phyloP scores from a whole-genome alignment of 2,329 filamentous ascomycete genomes.

The Claviceps maximensis region DNA sequence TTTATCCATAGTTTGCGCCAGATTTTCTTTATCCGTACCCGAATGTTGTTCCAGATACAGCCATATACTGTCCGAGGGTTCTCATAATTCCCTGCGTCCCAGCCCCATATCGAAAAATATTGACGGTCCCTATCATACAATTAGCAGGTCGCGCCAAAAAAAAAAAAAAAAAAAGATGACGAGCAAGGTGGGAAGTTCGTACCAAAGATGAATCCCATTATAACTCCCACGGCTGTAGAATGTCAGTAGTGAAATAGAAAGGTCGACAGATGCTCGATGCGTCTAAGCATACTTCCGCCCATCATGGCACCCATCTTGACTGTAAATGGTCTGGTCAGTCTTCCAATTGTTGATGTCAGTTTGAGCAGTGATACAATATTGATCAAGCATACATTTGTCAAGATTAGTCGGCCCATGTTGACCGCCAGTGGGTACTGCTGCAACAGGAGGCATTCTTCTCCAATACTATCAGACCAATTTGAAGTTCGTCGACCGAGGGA shows the following conservation, averaged over 20 bases:
- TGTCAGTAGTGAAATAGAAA: slow-evolving; percentile 17
- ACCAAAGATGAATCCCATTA: slow-evolving; percentile 98
- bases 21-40: slow-evolving; percentile 43
- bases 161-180: neutral
- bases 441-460: slow-evolving; percentile 26
- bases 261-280: neutral
- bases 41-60: slow-evolving; percentile 87
- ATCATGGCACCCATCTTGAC: slow-evolving; percentile 95
- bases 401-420: slow-evolving; percentile 36
- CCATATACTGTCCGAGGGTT: slow-evolving; percentile 93
- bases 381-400: slow-evolving; percentile 36
- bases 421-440: slow-evolving; percentile 23
- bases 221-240: slow-evolving; percentile 69
- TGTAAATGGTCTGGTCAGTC: slow-evolving; percentile 8
- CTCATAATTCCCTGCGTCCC: slow-evolving; percentile 88
- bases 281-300: slow-evolving; percentile 70
- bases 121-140: slow-evolving; percentile 58
- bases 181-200: slow-evolving; percentile 15
- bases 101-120: slow-evolving; percentile 89
- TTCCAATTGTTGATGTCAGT: neutral
- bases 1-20: neutral
- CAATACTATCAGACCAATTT: neutral
- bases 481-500: neutral
- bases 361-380: neutral
- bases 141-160: neutral